These are phyloP conservation scores for Hypericum perforatum DNA, from an alignment of 345 rosid genomes.

Conservation along the genomic window DNA sequence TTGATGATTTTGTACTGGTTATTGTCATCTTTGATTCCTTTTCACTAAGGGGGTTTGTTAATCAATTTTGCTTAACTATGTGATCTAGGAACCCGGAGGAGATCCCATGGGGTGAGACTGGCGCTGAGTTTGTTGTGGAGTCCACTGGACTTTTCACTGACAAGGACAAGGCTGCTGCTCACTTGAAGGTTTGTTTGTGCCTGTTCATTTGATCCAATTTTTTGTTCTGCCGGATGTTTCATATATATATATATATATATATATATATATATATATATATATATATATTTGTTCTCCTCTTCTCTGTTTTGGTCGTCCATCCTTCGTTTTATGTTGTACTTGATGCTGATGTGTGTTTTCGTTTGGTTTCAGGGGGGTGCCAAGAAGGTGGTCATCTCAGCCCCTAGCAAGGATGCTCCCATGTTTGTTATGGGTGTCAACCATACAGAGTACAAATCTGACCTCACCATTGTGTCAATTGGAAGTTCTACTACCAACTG, in stretches of 20 bases:
- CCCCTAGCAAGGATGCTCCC: constrained; percentile 60
- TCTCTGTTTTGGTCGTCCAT: neutral
- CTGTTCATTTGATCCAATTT: too few relatives aligned
- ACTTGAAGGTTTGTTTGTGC: too few relatives aligned
- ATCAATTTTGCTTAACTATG: neutral
- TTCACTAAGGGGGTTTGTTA: neutral
- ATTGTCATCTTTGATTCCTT: too few relatives aligned
- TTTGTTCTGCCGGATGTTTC: too few relatives aligned
- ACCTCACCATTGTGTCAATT: constrained; percentile 43
- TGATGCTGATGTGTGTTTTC: neutral
- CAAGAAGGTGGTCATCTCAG: too few relatives aligned
- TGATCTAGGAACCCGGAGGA: too few relatives aligned
- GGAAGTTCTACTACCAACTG: constrained; percentile 82
- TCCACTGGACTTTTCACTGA: constrained; percentile 67
- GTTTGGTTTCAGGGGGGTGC: constrained; percentile 45
- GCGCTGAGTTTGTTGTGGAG: constrained; percentile 53
- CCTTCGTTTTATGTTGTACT: neutral
- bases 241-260: too few relatives aligned
- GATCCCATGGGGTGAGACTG: too few relatives aligned
- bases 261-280: too few relatives aligned
- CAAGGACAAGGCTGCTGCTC: constrained; percentile 66
- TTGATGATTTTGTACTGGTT: too few relatives aligned
- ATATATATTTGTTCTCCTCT: too few relatives aligned
- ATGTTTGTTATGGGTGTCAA: constrained; percentile 72
- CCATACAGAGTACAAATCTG: constrained; percentile 43